Conservation (phyloP, 768 basidiomycete genomes). For the Boletus rex-veris region DNA sequence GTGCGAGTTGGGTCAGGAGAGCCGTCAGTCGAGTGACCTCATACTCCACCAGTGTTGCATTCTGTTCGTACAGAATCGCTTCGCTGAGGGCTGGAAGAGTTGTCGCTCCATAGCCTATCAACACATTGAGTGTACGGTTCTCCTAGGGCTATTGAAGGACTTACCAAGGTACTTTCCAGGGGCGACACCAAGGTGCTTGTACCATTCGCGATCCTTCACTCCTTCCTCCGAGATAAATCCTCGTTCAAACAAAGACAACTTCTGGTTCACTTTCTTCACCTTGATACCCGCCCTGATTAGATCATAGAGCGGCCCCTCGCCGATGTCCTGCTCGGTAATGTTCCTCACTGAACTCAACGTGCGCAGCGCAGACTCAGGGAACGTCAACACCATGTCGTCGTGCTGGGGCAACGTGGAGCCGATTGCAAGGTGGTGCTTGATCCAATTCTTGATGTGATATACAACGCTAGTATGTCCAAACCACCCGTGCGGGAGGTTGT, state of each 20-base stretch:
- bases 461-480: background rate
- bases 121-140: background rate
- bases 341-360: background rate
- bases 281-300: constrained; percentile 58
- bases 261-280: constrained; percentile 58
- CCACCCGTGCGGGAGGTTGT: constrained; percentile 14
- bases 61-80: constrained; percentile 66
- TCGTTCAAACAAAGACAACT: constrained; percentile 67
- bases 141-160: constrained; percentile 14
- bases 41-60: constrained; percentile 53
- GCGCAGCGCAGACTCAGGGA: background rate
- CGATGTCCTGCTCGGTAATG: constrained; percentile 2
- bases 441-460: constrained; percentile 22
- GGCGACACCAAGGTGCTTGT: constrained; percentile 78
- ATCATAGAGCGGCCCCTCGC: constrained; percentile 35
- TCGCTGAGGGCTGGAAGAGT: constrained; percentile 81
- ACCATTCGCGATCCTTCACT: constrained; percentile 82
- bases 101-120: constrained; percentile 75
- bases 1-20: constrained; percentile 53
- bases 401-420: background rate
- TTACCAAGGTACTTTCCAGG: constrained; percentile 82
- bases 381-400: background rate
- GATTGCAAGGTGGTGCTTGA: constrained; percentile 20
- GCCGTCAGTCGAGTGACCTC: constrained; percentile 56
- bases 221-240: constrained; percentile 80